Evolutionary conservation across 345 rosid species (phyloP).

Genomic region (Pistacia vera): DNA sequence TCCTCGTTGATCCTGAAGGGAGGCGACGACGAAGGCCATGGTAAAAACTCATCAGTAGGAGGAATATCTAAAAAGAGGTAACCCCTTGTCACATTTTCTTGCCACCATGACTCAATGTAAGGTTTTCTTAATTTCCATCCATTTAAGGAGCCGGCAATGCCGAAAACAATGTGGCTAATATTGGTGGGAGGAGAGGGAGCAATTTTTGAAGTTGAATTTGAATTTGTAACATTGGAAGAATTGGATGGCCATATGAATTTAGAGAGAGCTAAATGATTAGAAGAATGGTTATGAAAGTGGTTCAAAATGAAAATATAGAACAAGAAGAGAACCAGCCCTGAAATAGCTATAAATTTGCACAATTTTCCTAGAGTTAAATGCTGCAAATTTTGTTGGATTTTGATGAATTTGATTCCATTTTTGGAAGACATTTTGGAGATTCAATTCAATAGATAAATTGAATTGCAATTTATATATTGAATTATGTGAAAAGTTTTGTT

Average conservation of each 20-base stretch:
- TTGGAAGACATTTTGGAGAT: constrained; percentile 8
- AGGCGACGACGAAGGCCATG: constrained; percentile 59
- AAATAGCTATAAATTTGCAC: constrained; percentile 22
- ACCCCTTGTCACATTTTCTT: constrained; percentile 57
- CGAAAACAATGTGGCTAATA: constrained; percentile 51
- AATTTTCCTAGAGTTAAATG: constrained; percentile 17
- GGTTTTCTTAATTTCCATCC: constrained; percentile 49
- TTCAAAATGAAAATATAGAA: constrained; percentile 18
- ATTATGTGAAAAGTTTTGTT: not conserved
- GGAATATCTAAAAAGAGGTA: constrained; percentile 46
- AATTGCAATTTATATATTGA: not conserved
- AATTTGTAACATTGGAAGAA: not conserved
- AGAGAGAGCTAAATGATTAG: not conserved
- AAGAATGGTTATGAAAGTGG: constrained; percentile 4
- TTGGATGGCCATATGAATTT: constrained; percentile 12
- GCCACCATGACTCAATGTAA: constrained; percentile 71
- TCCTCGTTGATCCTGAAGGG: constrained; percentile 49
- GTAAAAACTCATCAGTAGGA: constrained; percentile 39
- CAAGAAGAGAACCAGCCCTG: constrained; percentile 24
- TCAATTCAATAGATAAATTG: no score
- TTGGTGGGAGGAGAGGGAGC: constrained; percentile 35
- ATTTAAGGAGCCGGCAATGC: constrained; percentile 37
- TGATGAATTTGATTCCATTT: not conserved
- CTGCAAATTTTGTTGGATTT: constrained; percentile 14
- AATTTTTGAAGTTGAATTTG: not conserved